Conservation (phyloP, 176 grass and related monocot species). For the Musa troglodytarum region DNA sequence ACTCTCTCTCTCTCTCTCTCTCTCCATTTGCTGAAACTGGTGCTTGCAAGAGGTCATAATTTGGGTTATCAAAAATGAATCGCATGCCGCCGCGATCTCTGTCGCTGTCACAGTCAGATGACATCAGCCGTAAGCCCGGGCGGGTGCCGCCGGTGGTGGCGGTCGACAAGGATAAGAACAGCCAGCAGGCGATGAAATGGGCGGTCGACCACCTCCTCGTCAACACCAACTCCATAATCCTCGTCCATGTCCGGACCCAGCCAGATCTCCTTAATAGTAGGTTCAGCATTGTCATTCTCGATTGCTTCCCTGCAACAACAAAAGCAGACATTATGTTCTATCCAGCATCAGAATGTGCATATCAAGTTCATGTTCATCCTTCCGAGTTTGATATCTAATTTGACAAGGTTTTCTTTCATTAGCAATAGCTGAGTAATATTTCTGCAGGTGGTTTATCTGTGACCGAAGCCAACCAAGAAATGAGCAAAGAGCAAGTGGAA, state of each 20-base stretch:
- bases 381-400: background rate
- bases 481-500: conserved; percentile 36
- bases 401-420: background rate
- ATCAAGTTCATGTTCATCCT: background rate
- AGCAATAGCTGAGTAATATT: background rate
- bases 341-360: conserved; percentile 5
- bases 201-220: conserved; percentile 57
- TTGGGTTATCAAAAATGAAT: too few relatives aligned
- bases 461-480: conserved; percentile 28
- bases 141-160: conserved; percentile 28
- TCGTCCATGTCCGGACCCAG: conserved; percentile 55
- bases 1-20: background rate
- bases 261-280: conserved; percentile 42
- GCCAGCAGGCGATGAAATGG: conserved; percentile 80
- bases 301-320: background rate
- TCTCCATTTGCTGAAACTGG: too few relatives aligned
- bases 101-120: background rate
- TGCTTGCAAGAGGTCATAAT: too few relatives aligned
- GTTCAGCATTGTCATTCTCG: background rate
- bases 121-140: background rate
- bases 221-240: conserved; percentile 36
- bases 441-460: conserved; percentile 47
- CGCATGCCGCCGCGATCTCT: too few relatives aligned
- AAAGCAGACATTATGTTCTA: background rate
- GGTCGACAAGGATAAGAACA: conserved; percentile 58